Evolutionary conservation across 2,329 filamentous ascomycete genomes (phyloP), one percentile per base, ranked within the genome.

Genomic region (Sporothrix brunneoviolacea): DNA sequence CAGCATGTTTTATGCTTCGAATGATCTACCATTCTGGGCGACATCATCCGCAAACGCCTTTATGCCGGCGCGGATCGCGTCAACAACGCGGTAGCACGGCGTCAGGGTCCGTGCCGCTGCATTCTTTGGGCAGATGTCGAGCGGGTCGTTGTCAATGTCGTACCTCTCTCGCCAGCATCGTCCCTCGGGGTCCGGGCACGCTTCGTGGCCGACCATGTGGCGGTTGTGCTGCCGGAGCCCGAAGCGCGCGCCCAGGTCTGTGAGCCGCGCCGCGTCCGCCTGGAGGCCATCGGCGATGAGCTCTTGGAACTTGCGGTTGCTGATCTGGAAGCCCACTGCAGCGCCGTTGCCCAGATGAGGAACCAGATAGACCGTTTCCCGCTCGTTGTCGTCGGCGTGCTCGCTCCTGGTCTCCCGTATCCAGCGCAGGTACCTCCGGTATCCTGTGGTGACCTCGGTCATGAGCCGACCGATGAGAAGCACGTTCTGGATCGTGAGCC

Each of bases 101-200:
- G 39, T 52, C 50, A 52, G 15, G 9, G 43, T 48, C 9, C 50
- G 50, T 9, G 50, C 27, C 4, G 32, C 50, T 2, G 43, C 43
- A 35, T 46, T 52, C 16, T 43, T 46, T 7, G 50, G 50, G 8
- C 50, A 52, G 3, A 52, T 52, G 19, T 52, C 50, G 4, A 52
- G 43, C 12, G 50, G 50, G 27, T 52, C 50, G 3, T 22, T 52
- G 38, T 52, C 50, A 16, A 52, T 48, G 18, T 52, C 50, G 24
- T 48, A 52, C 24, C 43, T 21, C 32, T 52, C 50, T 9, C 50
- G 35, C 50, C 50, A 52, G 38, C 50, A 52, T 10, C 50, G 43
- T 4, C 50, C 49, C 7, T 51, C 42, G 1, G 38, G 4, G 22
- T 52, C 50, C 0, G 50, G 50, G n/a, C 50, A 52, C 19, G 35